Evolutionary conservation across 331 rosid genomes (phyloP).

Genomic region (Telfairia occidentalis): DNA sequence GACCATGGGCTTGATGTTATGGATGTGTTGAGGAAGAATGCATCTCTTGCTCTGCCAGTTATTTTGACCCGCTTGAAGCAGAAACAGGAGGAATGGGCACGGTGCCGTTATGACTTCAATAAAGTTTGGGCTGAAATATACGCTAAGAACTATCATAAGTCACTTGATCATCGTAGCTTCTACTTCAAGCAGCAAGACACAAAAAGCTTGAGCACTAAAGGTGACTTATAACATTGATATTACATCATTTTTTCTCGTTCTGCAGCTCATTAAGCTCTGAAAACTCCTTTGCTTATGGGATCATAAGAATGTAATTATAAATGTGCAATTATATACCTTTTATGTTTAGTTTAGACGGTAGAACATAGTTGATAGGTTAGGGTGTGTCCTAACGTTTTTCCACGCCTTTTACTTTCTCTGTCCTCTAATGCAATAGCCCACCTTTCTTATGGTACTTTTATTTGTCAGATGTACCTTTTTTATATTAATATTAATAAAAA

Average conservation of each 20-base stretch:
- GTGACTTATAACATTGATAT: constrained; percentile 24
- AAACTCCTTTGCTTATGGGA: not conserved
- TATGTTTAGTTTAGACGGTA: not conserved
- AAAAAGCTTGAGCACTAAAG: constrained; percentile 90
- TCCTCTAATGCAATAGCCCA: not conserved
- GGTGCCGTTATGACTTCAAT: constrained; percentile 82
- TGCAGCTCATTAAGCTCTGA: not conserved
- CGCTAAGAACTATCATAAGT: constrained; percentile 90
- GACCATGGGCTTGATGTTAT: constrained; percentile 96
- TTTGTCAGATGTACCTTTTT: not conserved
- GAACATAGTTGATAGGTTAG: not conserved
- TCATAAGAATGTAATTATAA: not conserved
- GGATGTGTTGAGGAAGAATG: constrained; percentile 80
- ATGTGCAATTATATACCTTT: not conserved
- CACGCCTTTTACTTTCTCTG: not conserved
- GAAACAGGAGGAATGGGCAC: constrained; percentile 98
- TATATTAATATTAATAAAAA: not conserved
- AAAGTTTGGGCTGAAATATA: constrained; percentile 99
- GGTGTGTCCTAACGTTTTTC: not conserved
- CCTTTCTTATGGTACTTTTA: not conserved
- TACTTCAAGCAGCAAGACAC: constrained; percentile 97
- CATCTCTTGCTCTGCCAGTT: constrained; percentile 83
- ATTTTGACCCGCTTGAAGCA: constrained; percentile 86
- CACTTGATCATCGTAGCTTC: constrained; percentile 98
- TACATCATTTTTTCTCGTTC: not conserved